Base-by-base conservation (phyloP, 768 basidiomycete species). In the Leccinum sublutescens region DNA sequence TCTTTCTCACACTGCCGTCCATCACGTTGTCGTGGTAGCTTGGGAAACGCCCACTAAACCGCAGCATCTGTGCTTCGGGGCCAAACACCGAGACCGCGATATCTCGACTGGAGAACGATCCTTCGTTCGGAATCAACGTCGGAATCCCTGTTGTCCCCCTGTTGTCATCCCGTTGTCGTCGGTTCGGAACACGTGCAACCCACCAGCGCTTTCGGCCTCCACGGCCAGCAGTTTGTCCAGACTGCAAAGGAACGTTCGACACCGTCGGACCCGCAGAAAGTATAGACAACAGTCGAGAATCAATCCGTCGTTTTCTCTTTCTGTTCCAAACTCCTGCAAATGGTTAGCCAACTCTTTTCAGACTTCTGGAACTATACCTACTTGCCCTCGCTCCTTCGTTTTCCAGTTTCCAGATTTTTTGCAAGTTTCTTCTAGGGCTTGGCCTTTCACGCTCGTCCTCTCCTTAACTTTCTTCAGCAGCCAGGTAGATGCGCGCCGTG, bases 241-340 rank as follows among this genome's bases (percentile, higher is more conserved):
- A 57, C 84, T 89, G 68, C 86, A 85, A 48, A 91, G 64, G 54
- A 81, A 75, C n/a, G 86, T 86, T 60, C 72, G 77, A n/a, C 77
- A 74, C 49, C 66, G 72, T 25, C 73, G 77, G 40, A 63, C 71
- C 55, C 65, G 70, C 50, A 60, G 55, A 62, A 87, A 90, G 70
- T 85, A 88, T 63, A 79, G 74, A 66, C 86, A 88, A 64, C 91
- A 93, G 68, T 93, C 92, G 54, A 88, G 72, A 64, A 94, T 91
- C 40, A 88, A 72, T 54, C 78, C 77, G 65, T 94, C 91, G 65
- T 91, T 91, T 59, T 65, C 71, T 67, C 79, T 78, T 61, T 79
- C 79, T 53, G 60, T 63, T 27, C 67, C 64, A 19, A 68, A 50
- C 25, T 66, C 66, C 66, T 67, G 65, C 48, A 38, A 25, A 27